Evolutionary conservation across 495 filamentous ascomycete genomes (phyloP).

Genomic region (Talaromyces stipitatus): DNA sequence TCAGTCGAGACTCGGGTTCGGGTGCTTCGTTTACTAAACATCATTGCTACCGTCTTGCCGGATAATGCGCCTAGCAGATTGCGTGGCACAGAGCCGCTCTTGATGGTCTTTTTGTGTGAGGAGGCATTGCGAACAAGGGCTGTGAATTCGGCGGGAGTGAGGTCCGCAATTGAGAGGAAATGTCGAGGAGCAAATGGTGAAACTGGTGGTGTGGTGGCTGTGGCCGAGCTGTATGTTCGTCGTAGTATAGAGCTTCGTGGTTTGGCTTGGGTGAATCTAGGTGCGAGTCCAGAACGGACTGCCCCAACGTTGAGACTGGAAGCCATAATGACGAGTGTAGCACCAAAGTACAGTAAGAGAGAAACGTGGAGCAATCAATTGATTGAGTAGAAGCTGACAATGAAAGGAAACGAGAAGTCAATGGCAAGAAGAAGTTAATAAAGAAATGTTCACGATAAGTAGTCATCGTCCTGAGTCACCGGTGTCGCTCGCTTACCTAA

Average conservation of each 20-base stretch:
- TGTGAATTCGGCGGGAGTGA: conserved; percentile 70
- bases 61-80: conserved; percentile 47
- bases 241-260: not conserved
- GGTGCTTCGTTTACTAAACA: conserved; percentile 92
- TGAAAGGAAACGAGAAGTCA: not conserved
- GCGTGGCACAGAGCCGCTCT: conserved; percentile 56
- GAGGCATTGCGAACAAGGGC: conserved; percentile 75
- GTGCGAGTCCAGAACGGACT: not conserved
- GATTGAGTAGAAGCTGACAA: too few relatives aligned
- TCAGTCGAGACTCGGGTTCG: conserved; percentile 90
- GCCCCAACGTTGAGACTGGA: not conserved
- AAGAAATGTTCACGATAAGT: not conserved
- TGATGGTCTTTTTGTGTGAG: conserved; percentile 67
- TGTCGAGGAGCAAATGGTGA: conserved; percentile 61
- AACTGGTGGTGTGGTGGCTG: conserved; percentile 24
- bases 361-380: not conserved
- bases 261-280: not conserved
- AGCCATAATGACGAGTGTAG: not conserved
- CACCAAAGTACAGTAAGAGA: not conserved
- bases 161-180: conserved; percentile 82
- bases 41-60: conserved; percentile 84
- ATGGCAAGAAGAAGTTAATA: not conserved
- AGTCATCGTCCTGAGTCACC: conserved; percentile 1
- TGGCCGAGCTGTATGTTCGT: conserved; percentile 7
- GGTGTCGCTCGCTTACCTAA: not conserved